Evolutionary conservation across 2,329 filamentous ascomycete genomes (phyloP).

Genomic region (Colletotrichum sp.): DNA sequence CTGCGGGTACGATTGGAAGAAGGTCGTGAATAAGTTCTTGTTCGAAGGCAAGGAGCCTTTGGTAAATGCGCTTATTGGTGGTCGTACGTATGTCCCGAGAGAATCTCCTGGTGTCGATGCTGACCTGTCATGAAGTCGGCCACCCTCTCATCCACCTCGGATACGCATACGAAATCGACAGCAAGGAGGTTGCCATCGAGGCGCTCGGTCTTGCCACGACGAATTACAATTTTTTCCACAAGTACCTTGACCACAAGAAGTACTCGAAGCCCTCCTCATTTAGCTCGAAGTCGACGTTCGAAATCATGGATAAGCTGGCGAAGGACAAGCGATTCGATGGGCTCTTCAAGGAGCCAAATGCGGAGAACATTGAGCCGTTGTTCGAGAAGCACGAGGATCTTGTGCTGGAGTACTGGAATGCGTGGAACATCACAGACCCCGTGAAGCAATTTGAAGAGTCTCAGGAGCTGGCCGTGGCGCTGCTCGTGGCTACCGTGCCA

Average conservation of each 20-base stretch:
- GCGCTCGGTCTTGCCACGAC: conserved; percentile 73
- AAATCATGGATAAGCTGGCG: conserved; percentile 73
- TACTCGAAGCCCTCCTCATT: conserved; percentile 71
- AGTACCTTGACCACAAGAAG: conserved; percentile 73
- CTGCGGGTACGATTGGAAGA: conserved; percentile 84
- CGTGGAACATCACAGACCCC: conserved; percentile 76
- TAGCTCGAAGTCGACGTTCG: conserved; percentile 66
- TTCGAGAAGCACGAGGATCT: conserved; percentile 72
- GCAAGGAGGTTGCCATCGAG: conserved; percentile 86
- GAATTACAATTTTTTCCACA: conserved; percentile 65
- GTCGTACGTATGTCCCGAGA: conserved; percentile 64
- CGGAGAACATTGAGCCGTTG: conserved; percentile 69
- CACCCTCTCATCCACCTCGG: conserved; percentile 93
- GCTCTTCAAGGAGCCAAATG: conserved; percentile 63
- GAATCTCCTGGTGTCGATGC: neutral
- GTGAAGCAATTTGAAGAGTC: conserved; percentile 77
- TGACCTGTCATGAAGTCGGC: conserved; percentile 64
- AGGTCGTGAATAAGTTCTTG: conserved; percentile 77
- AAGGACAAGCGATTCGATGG: conserved; percentile 73
- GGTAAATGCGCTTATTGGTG: conserved; percentile 79
- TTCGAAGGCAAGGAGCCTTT: conserved; percentile 77
- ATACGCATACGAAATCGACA: conserved; percentile 91
- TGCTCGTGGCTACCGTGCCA: conserved; percentile 66
- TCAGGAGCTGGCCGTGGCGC: conserved; percentile 63
- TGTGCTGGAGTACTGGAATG: conserved; percentile 89